Base-by-base conservation (phyloP, 1,139 yeast genomes). In the Kodamaea ohmeri region DNA sequence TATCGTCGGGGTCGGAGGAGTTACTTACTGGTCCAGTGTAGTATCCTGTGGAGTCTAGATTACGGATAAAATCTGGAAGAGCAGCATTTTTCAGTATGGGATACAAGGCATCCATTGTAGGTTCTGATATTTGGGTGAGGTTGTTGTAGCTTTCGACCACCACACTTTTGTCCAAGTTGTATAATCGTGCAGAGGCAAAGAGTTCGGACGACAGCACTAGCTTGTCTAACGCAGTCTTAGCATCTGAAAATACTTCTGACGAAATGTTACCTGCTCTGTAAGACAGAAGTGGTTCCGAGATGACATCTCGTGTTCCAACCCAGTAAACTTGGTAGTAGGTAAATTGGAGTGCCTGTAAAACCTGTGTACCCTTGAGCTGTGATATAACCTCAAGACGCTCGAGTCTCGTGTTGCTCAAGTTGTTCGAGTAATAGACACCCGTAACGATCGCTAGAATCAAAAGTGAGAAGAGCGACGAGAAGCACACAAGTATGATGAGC, bases 361-460 rank as follows among this genome's bases (percentile, higher is more conserved):
- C 70, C 57, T 89, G 96, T 0, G 92, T 76, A 0, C 92, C 78
- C 57, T 87, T 88, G 40, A 89, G 65, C 55, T 84, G 85, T 6
- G 96, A 84, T 12, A 88, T 84, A 35, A 86, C 87, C 52, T 76
- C 78, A 27, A 89, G 64, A 41, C 89, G 71, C 46, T 86, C 92
- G 2, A 82, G 78, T 47, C 94, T 70, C 35, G 85, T 62, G 37
- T 72, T 62, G 35, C 79, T 74, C 43, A 83, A 77, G 49, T 79
- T 83, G 19, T 67, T 58, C 13, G 88, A 78, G 54, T 85, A 87
- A 60, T 85, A 87, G 6, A 85, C 77, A 35, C 95, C 95, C 1
- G 95, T 80, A 7, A 84, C 87, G 19, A 86, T 66, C 9, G 95
- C 92, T 35, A 90, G 63, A 4, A 87, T 77, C 22, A 85, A 66